Evolutionary conservation across 805 yeast species (phyloP).

Genomic region (Sungouiella thailandica): DNA sequence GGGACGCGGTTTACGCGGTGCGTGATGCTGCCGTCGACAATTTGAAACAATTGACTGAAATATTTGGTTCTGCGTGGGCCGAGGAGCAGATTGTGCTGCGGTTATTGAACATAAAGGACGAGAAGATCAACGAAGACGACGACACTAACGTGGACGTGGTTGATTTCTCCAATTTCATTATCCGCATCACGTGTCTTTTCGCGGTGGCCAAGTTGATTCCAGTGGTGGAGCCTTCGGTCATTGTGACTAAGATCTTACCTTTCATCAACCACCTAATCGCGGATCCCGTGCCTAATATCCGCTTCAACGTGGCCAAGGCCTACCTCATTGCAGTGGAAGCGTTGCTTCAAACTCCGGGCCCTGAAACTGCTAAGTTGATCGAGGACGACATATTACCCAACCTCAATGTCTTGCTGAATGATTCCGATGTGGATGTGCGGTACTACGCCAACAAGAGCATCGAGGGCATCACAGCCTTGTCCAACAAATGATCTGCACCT

Average conservation of each 20-base stretch:
- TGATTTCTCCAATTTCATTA: conserved; percentile 71
- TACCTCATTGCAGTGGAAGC: conserved; percentile 57
- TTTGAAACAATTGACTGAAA: conserved; percentile 70
- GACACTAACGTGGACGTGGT: conserved; percentile 28
- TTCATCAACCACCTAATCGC: conserved; percentile 65
- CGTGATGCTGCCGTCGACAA: conserved; percentile 94
- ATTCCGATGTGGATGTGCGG: conserved; percentile 84
- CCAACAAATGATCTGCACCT: conserved; percentile 1
- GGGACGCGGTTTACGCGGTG: conserved; percentile 96
- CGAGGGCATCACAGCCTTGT: conserved; percentile 21
- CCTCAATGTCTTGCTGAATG: conserved; percentile 60
- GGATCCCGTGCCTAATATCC: conserved; percentile 90
- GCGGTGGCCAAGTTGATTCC: conserved; percentile 81
- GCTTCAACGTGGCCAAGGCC: conserved; percentile 92
- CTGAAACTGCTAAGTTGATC: conserved; percentile 23
- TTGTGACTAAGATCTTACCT: conserved; percentile 67
- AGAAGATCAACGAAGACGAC: conserved; percentile 16
- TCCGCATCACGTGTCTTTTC: conserved; percentile 85
- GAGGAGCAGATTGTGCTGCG: conserved; percentile 75
- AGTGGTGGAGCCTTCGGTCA: conserved; percentile 54
- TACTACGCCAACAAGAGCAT: conserved; percentile 72
- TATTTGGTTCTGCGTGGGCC: conserved; percentile 94
- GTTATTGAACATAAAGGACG: conserved; percentile 41
- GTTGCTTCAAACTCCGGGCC: conserved; percentile 25
- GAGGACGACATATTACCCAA: conserved; percentile 53